Base-by-base conservation (phyloP, 345 rosid species). In the Moricandia arvensis region DNA sequence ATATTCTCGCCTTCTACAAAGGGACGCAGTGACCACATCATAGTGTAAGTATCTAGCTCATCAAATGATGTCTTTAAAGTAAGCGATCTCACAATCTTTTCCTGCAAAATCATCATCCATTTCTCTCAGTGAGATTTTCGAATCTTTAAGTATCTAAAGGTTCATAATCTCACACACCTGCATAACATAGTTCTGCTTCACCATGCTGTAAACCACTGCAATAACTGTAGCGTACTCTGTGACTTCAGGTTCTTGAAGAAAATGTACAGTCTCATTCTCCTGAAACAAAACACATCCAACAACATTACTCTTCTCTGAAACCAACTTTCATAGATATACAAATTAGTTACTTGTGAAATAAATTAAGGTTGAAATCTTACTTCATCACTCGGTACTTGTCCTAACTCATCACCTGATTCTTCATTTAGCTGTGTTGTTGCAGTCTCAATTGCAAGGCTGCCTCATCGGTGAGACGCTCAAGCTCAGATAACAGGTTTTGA, bases 11-110 rank as follows among this genome's bases (percentile, higher is more conserved):
- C 98, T 21, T 87, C 76, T 16, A 89, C 59, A 71, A 70, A 93
- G n/a, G 97, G 97, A 26, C 81, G 89, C 80, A 93, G 71, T 10
- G 94, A 88, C 96, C 98, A 93, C 94, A 93, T 84, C 41, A 85
- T 47, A 72, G 83, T 78, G 70, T 91, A 93, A 81, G 86, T 79
- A 79, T 87, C 89, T 58, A 93, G 66, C 65, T 88, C 97, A 63
- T 63, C 85, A 0, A 88, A 71, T 3, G 84, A 74, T 63, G 87
- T 69, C 80, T 83, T 89, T 78, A 91, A 81, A 77, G 79, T 86
- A 27, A 93, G 79, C 7, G 91, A 83, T 59, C 60, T 75, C 63
- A 90, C 85, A 60, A 93, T 88, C 74, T 75, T 88, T 67, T 86
- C 94, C 97, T 90, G 93, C 77, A 82, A 45, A 24, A 21, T 27